Conservation (phyloP, 1,139 yeast species). For the Arxiozyma slooffiae region DNA sequence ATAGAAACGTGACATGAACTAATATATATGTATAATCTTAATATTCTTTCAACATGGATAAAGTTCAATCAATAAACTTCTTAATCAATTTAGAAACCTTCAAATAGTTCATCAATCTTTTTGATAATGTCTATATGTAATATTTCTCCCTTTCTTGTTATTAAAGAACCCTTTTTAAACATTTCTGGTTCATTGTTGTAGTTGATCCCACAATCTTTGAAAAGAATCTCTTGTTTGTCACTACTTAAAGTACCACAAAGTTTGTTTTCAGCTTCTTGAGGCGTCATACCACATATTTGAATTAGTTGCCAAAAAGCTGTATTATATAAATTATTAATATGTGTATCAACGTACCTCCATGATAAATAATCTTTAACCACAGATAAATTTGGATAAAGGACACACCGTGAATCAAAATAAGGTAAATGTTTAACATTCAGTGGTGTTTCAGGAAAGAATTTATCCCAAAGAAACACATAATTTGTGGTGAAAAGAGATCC, state of each 20-base stretch:
- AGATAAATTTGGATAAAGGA: conserved; percentile 59
- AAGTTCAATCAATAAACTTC: too few relatives aligned
- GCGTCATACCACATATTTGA: conserved; percentile 53
- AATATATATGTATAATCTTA: background rate
- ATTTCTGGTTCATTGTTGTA: conserved; percentile 86
- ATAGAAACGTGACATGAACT: background rate
- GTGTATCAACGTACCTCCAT: conserved; percentile 98
- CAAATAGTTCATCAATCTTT: conserved; percentile 30
- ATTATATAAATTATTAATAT: conserved; percentile 85
- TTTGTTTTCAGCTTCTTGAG: conserved; percentile 67
- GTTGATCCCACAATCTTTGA: conserved; percentile 67
- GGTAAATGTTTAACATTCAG: conserved; percentile 48
- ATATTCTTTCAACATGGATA: too few relatives aligned
- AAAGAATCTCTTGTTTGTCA: conserved; percentile 83
- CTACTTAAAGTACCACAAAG: conserved; percentile 62
- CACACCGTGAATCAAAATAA: conserved; percentile 85
- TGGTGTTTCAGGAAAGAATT: conserved; percentile 42
- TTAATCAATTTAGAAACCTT: conserved; percentile 14
- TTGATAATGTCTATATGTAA: conserved; percentile 34
- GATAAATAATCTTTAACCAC: conserved; percentile 69
- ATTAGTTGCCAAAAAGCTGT: conserved; percentile 90
- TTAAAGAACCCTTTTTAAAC: conserved; percentile 74
- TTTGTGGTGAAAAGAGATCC: conserved; percentile 74
- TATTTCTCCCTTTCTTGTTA: conserved; percentile 46
- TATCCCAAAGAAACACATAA: conserved; percentile 60